Base-by-base conservation (phyloP, 2,329 filamentous ascomycete species). In the Rugonectria rugulosa region DNA sequence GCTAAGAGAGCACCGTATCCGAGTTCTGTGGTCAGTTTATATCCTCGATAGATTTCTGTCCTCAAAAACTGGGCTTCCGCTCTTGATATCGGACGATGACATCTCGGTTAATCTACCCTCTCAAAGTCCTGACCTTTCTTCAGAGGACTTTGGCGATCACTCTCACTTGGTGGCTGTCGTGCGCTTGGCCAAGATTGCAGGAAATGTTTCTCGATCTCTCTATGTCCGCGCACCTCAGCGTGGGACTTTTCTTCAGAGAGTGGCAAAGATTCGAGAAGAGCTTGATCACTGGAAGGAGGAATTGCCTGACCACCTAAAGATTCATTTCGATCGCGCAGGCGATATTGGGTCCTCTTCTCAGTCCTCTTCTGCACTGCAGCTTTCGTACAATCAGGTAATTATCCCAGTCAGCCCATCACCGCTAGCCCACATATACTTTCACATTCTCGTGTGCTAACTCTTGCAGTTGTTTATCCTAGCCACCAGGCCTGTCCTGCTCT, bases 21-120 rank as follows among this genome's bases (percentile, higher is more conserved):
- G 59, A 1, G 37, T 61, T 5, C 60, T 53, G 59, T 61, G 57
- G 59, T 42, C 57, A 14, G 41, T 40, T 3, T 60, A 60, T n/a
- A 38, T 42, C 24, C 44, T 61, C 10, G 57, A 53, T 17, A 17
- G 43, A 29, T 42, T 42, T 10, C 37, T 27, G 36, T 46, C 34
- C 5, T 47, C 51, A 5, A 53, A 47, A 20, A 20, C 37, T 6
- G 37, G 51, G 8, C 17, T 47, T 2, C 43, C 37, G 1, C 11
- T 41, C 8, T 17, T 47, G 14, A 6, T 47, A 8, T 41, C 36
- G 1, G 51, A 48, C 17, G 51, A 53, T 15, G 43, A 47, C 3
- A 53, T 53, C 37, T 41, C 29, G 23, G 51, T 53, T 10, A 37
- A 42, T 19, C 15, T 53, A 20, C 43, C 50, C 2, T 26, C 50